Conservation (phyloP, 2,329 filamentous ascomycete species). For the Pleurostoma richardsiae region DNA sequence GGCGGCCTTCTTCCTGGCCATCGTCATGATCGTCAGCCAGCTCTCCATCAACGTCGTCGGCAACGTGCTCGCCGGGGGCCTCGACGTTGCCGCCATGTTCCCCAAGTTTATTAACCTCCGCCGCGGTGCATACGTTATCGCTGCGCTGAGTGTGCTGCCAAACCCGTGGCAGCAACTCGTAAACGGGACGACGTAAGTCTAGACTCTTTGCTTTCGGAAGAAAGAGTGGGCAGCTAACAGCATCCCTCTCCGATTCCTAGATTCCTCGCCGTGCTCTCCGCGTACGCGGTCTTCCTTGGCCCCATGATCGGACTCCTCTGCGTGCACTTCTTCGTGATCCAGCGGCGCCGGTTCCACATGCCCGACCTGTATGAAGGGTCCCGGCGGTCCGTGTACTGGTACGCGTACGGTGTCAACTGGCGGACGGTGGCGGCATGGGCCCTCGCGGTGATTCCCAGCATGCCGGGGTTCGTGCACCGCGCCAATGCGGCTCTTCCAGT, state of each 20-base stretch:
- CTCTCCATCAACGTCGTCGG: conserved; percentile 29
- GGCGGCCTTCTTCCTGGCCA: conserved; percentile 30
- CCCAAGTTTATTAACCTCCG: conserved; percentile 31
- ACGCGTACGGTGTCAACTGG: conserved; percentile 31
- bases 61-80: conserved; percentile 30
- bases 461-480: conserved; percentile 36
- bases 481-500: conserved; percentile 18
- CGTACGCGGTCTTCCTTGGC: conserved; percentile 31
- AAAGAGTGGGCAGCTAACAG: not conserved
- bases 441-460: conserved; percentile 28
- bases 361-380: conserved; percentile 26
- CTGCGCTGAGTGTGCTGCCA: not conserved
- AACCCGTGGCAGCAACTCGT: conserved; percentile 5
- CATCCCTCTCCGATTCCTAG: conserved; percentile 1
- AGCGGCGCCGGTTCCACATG: conserved; percentile 25
- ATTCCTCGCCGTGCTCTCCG: conserved; percentile 39
- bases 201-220: conserved; percentile 1
- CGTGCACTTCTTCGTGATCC: conserved; percentile 25
- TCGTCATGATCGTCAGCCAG: conserved; percentile 27
- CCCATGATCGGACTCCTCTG: conserved; percentile 35
- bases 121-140: conserved; percentile 26
- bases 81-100: conserved; percentile 30
- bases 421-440: conserved; percentile 32
- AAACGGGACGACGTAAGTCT: conserved; percentile 1
- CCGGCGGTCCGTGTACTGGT: conserved; percentile 30